Evolutionary conservation across 352 stramenopile species (phyloP), one percentile per base, ranked within the genome.

Genomic region (Pythium brassicae): DNA sequence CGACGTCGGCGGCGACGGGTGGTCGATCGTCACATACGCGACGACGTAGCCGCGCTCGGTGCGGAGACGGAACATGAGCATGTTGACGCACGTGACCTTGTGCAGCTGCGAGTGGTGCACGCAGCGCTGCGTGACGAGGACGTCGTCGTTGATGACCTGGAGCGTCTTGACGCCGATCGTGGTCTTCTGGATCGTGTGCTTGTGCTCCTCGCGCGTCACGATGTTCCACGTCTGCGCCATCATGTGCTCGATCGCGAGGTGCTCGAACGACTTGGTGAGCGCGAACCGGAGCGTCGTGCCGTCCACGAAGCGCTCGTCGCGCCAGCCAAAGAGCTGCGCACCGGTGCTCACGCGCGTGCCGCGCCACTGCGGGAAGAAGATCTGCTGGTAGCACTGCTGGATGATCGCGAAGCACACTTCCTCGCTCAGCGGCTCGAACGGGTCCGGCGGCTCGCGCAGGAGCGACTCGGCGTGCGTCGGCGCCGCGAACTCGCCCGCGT

Each of bases 211-310:
- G 9, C 63, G 77, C n/a, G 71, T 81, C 32, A 78, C 69, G 26
- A 81, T 81, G 27, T 73, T 67, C 71, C 71, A 81, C 44, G 71
- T 78, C 49, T 68, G 72, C 26, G 68, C 53, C 71, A 81, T 78
- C 43, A 81, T 67, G 43, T 61, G 59, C 37, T 69, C 68, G 22
- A 48, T 49, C 19, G 61, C 71, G 53, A 71, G 62, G 20, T 61
- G 58, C n/a, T 23, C 50, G 14, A 81, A 45, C 22, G 49, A 52
- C 42, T 81, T 81, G 0, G 63, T 61, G 54, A 81, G 65, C 43
- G 69, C 63, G 46, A 78, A 81, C 59, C 74, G 71, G 52, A 81
- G 63, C 53, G 67, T 76, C 44, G 71, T 70, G 42, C 61, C 69
- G 53, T 81, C 71, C 12, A 81, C 61, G 43, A 74, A 81, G 62